These are phyloP conservation scores for Fraxinus ornus DNA, from an alignment of 305 asterid genomes.

Conservation along the genomic window DNA sequence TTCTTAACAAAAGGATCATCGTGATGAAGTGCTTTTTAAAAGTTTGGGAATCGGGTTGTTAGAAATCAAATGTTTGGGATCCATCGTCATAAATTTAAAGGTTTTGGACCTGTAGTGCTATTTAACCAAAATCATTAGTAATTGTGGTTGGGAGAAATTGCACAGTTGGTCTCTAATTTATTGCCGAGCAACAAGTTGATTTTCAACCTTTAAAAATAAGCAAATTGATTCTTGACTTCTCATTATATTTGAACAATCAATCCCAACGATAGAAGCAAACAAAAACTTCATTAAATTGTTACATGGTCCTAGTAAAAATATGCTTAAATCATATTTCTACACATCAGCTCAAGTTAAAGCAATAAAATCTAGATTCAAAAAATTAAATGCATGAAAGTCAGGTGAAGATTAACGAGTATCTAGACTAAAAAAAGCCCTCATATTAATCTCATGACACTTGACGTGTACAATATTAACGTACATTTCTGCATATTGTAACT, in stretches of 20 bases:
- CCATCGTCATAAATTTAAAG: neutral
- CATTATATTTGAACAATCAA: too few relatives aligned
- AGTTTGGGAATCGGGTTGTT: neutral
- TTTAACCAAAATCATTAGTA: neutral
- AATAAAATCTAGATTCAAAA: neutral
- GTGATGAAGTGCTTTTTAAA: neutral
- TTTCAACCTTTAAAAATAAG: too few relatives aligned
- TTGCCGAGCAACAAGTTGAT: too few relatives aligned
- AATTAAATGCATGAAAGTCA: too few relatives aligned
- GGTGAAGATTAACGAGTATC: neutral
- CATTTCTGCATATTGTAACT: constrained; percentile 48
- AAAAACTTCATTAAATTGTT: too few relatives aligned
- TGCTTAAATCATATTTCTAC: too few relatives aligned
- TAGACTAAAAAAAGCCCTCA: constrained; percentile 40
- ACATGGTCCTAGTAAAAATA: too few relatives aligned
- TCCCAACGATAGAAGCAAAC: too few relatives aligned
- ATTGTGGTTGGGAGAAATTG: neutral
- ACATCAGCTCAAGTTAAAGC: neutral
- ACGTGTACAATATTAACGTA: constrained; percentile 41
- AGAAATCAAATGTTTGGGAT: neutral
- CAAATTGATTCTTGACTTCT: too few relatives aligned
- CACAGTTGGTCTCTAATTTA: neutral
- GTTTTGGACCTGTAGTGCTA: neutral
- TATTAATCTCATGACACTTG: constrained; percentile 63
- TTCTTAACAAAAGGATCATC: neutral